phyloP scores from a whole-genome alignment of 495 filamentous ascomycete species.

The Hapsidospora chrysogenum region DNA sequence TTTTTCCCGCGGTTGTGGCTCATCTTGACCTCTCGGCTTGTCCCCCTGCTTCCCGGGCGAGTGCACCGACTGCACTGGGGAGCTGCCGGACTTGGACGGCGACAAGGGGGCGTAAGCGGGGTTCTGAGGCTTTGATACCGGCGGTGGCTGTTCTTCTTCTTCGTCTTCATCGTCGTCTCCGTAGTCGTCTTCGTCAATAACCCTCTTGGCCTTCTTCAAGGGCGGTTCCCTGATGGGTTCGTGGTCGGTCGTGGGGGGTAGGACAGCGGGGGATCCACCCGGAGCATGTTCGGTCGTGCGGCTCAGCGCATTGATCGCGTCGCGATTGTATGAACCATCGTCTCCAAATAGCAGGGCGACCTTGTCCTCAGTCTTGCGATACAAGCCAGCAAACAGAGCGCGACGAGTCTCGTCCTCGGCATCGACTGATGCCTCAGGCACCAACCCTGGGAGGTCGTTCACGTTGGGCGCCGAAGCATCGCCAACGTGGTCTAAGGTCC shows the following conservation, averaged over 20 bases:
- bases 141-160: constrained; percentile 36
- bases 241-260: constrained; percentile 29
- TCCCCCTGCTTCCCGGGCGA: constrained; percentile 32
- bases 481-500: constrained; percentile 15
- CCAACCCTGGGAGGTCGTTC: constrained; percentile 18
- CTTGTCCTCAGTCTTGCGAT: constrained; percentile 19
- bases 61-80: constrained; percentile 34
- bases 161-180: constrained; percentile 71
- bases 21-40: constrained; percentile 25
- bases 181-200: constrained; percentile 61
- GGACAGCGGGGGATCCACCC: constrained; percentile 7
- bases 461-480: constrained; percentile 19
- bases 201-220: constrained; percentile 30
- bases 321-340: constrained; percentile 42
- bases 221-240: constrained; percentile 28
- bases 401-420: constrained; percentile 25
- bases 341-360: constrained; percentile 60
- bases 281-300: constrained; percentile 14
- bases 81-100: constrained; percentile 41
- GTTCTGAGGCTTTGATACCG: constrained; percentile 49
- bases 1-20: constrained; percentile 33
- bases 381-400: constrained; percentile 25
- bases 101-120: constrained; percentile 31
- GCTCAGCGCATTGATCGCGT: constrained; percentile 20
- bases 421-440: constrained; percentile 35